Evolutionary conservation across 305 asterid species (phyloP).

Genomic region (Withania somnifera): DNA sequence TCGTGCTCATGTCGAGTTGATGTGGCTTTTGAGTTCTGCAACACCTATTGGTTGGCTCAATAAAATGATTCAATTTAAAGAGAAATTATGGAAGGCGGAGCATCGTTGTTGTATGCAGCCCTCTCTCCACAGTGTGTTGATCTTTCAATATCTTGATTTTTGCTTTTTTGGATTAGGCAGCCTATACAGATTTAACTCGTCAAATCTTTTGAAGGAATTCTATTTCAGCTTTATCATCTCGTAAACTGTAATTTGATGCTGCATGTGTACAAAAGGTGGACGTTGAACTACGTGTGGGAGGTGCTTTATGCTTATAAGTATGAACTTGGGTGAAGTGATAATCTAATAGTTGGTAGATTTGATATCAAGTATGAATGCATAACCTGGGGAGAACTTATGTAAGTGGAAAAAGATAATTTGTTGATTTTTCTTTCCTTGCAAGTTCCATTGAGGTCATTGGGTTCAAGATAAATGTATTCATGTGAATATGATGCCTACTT

Average conservation of each 20-base stretch:
- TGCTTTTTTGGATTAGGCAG: neutral
- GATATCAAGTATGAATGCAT: neutral
- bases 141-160: neutral
- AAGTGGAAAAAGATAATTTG: neutral
- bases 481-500: neutral
- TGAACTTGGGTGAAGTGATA: conserved; percentile 1
- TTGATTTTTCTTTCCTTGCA: neutral
- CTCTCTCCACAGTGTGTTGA: neutral
- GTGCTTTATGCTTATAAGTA: too few species aligned
- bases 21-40: conserved; percentile 91
- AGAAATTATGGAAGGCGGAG: conserved; percentile 84
- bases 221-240: neutral
- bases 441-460: neutral
- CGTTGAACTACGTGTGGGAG: too few species aligned
- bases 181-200: neutral
- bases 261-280: neutral
- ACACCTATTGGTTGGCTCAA: conserved; percentile 97
- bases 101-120: conserved; percentile 26
- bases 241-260: neutral
- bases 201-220: neutral
- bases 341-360: neutral
- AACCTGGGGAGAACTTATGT: neutral
- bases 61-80: conserved; percentile 91
- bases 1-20: conserved; percentile 85
- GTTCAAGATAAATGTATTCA: neutral